A percentile compares a stretch with the other conserved stretches of the same genome.
phyloP scores from a whole-genome alignment of 2,329 filamentous ascomycete species.

The Apiospora arundinis region DNA sequence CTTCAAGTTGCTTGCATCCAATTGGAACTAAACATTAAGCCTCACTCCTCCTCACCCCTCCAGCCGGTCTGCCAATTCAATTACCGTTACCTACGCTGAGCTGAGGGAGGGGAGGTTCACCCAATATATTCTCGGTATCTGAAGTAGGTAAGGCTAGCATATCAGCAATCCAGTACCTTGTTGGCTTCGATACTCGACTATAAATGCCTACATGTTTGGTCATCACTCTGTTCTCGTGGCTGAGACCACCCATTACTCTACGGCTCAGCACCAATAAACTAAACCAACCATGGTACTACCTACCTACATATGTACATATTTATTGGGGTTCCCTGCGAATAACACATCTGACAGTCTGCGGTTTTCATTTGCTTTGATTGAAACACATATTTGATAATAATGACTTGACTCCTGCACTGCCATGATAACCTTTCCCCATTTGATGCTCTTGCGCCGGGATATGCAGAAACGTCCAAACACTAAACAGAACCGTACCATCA shows the following conservation, averaged over 20 bases:
- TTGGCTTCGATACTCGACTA: not conserved
- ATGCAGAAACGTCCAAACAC: slow-evolving; percentile 7
- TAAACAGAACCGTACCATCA: not conserved
- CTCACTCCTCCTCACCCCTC: not conserved
- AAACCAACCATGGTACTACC: no score
- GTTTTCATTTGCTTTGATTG: not conserved
- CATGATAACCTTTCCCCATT: slow-evolving; percentile 2
- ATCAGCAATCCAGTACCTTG: no score
- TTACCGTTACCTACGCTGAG: no score
- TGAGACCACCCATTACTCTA: not conserved
- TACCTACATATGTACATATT: no score
- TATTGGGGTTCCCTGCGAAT: no score
- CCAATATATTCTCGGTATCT: no score
- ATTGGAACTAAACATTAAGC: not conserved
- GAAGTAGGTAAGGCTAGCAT: no score
- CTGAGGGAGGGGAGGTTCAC: no score
- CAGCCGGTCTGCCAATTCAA: not conserved
- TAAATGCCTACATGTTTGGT: not conserved
- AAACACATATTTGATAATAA: not conserved
- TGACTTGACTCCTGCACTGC: slow-evolving; percentile 5
- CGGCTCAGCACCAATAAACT: not conserved
- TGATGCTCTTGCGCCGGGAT: not conserved
- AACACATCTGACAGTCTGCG: not conserved
- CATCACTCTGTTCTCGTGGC: not conserved
- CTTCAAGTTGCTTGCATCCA: not conserved